Evolutionary conservation across 208 protist genomes (phyloP).

Genomic region (Novymonas esmeraldas): DNA sequence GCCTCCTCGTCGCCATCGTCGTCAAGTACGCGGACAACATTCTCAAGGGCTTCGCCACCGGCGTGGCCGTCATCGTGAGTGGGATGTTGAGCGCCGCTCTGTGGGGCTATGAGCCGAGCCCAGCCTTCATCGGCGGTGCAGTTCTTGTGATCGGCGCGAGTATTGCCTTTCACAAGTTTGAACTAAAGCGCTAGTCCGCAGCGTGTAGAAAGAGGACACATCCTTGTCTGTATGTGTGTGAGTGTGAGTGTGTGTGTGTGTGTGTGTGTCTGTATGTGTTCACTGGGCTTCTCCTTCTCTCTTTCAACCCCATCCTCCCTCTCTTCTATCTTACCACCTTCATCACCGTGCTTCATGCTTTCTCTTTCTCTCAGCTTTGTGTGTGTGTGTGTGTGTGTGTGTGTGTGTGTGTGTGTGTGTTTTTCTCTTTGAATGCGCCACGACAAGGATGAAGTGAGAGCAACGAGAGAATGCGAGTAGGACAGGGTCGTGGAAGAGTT

Average conservation of each 20-base stretch:
- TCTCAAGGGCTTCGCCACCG: constrained; percentile 85
- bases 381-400: neutral
- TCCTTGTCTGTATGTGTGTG: neutral
- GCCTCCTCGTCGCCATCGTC: constrained; percentile 78
- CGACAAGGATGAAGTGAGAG: too few relatives aligned
- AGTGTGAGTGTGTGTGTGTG: neutral
- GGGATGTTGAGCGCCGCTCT: constrained; percentile 60
- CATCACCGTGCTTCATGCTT: too few relatives aligned
- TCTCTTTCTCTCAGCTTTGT: too few relatives aligned
- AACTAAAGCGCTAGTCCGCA: constrained; percentile 20
- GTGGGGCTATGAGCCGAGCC: constrained; percentile 46
- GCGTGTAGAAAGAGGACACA: neutral
- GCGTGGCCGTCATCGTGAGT: constrained; percentile 75
- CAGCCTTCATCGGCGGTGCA: constrained; percentile 53
- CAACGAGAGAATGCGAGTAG: too few relatives aligned
- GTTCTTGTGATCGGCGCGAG: constrained; percentile 53
- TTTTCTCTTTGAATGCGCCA: too few relatives aligned
- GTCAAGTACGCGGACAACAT: constrained; percentile 91
- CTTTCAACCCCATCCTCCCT: neutral
- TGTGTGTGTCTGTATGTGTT: neutral
- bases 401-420: neutral
- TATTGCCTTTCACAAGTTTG: constrained; percentile 70
- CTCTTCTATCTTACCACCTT: constrained; percentile 4
- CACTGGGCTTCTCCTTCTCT: neutral
- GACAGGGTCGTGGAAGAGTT: too few relatives aligned